phyloP scores from a whole-genome alignment of 305 asterid genomes.

The Euphrasia arctica region DNA sequence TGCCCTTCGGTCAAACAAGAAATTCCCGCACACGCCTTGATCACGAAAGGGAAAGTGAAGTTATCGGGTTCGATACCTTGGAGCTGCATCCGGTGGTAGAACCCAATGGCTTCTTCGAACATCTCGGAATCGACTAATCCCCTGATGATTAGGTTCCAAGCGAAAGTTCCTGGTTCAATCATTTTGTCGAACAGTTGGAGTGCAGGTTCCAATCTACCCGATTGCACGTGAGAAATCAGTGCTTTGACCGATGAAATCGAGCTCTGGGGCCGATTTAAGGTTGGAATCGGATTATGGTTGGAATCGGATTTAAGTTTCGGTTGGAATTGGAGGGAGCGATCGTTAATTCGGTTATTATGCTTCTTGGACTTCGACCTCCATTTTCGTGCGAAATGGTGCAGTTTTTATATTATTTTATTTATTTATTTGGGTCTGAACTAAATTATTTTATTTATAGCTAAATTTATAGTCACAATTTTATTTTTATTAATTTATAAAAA shows the following conservation, averaged over 20 bases:
- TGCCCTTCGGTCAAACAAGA: slow-evolving; percentile 42
- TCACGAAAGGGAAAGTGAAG: slow-evolving; percentile 58
- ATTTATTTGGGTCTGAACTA: too few relatives aligned
- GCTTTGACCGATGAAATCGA: slow-evolving; percentile 31
- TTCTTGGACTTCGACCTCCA: too few relatives aligned
- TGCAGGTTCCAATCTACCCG: slow-evolving; percentile 45
- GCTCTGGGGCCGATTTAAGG: slow-evolving; percentile 7
- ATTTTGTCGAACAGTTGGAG: slow-evolving; percentile 53
- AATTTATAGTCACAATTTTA: too few relatives aligned
- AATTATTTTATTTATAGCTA: too few relatives aligned
- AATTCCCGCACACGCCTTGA: slow-evolving; percentile 51
- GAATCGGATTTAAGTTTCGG: too few relatives aligned
- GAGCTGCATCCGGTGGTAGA: slow-evolving; percentile 41
- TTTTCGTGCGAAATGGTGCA: too few relatives aligned
- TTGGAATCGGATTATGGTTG: too few relatives aligned
- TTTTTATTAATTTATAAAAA: too few relatives aligned
- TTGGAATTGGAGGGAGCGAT: too few relatives aligned
- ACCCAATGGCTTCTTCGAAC: slow-evolving; percentile 44
- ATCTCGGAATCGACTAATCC: slow-evolving; percentile 44
- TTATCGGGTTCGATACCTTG: slow-evolving; percentile 46
- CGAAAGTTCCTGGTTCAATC: slow-evolving; percentile 35
- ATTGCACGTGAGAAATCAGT: slow-evolving; percentile 26
- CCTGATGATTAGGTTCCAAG: slow-evolving; percentile 58
- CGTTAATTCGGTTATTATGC: too few relatives aligned
- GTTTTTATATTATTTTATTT: too few relatives aligned